Evolutionary conservation across 2,329 filamentous ascomycete species (phyloP).

Genomic region (Aureobasidium vineae): DNA sequence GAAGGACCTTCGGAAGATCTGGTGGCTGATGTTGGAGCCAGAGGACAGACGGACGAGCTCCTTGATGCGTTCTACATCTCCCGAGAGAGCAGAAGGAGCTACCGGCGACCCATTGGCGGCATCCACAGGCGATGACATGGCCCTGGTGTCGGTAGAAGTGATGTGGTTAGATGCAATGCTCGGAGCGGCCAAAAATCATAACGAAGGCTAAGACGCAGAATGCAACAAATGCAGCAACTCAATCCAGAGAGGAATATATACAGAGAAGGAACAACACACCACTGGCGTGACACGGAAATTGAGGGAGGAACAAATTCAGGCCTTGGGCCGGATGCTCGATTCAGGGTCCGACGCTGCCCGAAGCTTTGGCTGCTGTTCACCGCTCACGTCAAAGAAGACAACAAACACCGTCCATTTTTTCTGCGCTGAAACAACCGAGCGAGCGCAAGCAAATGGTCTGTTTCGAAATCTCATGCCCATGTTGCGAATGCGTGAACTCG

Average conservation of each 20-base stretch:
- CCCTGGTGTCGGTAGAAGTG: neutral
- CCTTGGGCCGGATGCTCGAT: neutral
- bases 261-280: constrained; percentile 9
- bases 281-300: constrained; percentile 22
- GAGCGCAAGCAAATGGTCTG: neutral
- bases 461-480: neutral
- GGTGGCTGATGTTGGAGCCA: constrained; percentile 27
- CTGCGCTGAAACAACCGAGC: neutral
- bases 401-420: constrained; percentile 6
- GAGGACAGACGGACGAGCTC: constrained; percentile 29
- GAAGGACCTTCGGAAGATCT: constrained; percentile 29
- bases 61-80: constrained; percentile 30
- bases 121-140: constrained; percentile 24
- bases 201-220: constrained; percentile 16
- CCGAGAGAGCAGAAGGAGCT: constrained; percentile 21
- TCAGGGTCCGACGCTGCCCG: constrained; percentile 22
- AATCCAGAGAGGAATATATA: constrained; percentile 19
- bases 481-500: constrained; percentile 2
- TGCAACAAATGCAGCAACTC: constrained; percentile 9
- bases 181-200: constrained; percentile 15
- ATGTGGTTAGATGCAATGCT: neutral
- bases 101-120: constrained; percentile 9
- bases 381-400: neutral
- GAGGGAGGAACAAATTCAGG: neutral
- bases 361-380: constrained; percentile 20